A percentile compares a stretch with the other conserved stretches of the same genome.
These are phyloP conservation scores for Emergomyces africanus DNA, from an alignment of 2,329 filamentous ascomycete genomes.

Conservation along the genomic window DNA sequence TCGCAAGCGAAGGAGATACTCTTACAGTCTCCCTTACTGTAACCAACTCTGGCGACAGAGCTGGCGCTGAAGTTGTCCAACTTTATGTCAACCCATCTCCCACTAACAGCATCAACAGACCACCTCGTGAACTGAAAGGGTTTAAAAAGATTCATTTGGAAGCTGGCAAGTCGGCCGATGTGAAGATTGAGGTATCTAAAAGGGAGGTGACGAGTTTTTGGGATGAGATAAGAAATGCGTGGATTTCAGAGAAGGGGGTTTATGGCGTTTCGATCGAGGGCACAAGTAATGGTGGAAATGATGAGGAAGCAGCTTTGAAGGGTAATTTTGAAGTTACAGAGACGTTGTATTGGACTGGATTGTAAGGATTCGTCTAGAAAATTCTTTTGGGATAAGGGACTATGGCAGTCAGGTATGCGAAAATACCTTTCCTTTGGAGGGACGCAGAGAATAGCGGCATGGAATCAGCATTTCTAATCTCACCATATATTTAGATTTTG, in stretches of 20 bases:
- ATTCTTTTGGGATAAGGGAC: background rate
- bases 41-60: constrained; percentile 41
- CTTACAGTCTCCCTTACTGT: constrained; percentile 36
- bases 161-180: constrained; percentile 45
- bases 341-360: constrained; percentile 55
- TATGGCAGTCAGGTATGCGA: background rate
- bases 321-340: constrained; percentile 45
- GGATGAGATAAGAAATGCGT: constrained; percentile 53
- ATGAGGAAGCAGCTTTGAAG: constrained; percentile 26
- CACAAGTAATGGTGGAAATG: constrained; percentile 33
- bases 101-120: constrained; percentile 40
- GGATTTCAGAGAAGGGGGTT: constrained; percentile 52
- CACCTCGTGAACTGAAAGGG: constrained; percentile 52
- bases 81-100: constrained; percentile 37
- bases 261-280: constrained; percentile 52
- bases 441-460: background rate
- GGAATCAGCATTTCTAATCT: background rate
- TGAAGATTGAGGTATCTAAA: constrained; percentile 43
- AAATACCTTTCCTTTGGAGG: background rate
- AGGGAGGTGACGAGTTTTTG: constrained; percentile 59
- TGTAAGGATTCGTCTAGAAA: constrained; percentile 27
- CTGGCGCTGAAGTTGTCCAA: constrained; percentile 43
- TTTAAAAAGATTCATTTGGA: constrained; percentile 52
- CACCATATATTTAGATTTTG: background rate
- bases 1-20: constrained; percentile 30